These are phyloP conservation scores for Metschnikowia kofuensis DNA, from an alignment of 805 yeast genomes.

Conservation along the genomic window DNA sequence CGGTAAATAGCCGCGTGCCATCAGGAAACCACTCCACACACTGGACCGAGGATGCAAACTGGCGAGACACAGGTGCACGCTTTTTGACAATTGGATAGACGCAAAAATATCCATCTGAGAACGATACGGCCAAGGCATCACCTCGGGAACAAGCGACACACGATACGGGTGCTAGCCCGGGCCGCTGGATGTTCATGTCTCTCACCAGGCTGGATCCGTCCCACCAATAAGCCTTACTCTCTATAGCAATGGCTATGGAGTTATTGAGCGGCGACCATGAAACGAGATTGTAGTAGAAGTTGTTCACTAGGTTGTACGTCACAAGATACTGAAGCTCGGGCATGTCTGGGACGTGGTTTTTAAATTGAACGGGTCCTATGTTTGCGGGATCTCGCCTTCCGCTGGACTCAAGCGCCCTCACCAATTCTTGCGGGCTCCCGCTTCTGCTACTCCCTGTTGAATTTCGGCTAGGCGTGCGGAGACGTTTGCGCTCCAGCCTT, in stretches of 20 bases:
- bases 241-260: constrained; percentile 65
- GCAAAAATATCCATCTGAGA: constrained; percentile 51
- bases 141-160: constrained; percentile 55
- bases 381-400: not conserved
- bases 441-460: constrained; percentile 3
- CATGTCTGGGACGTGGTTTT: constrained; percentile 1
- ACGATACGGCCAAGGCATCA: constrained; percentile 51
- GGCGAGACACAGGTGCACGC: constrained; percentile 31
- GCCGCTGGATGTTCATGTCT: constrained; percentile 36
- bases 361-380: not conserved
- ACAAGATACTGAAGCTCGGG: constrained; percentile 18
- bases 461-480: constrained; percentile 4
- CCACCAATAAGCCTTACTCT: constrained; percentile 61
- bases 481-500: not conserved
- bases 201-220: constrained; percentile 42
- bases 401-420: constrained; percentile 1
- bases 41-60: constrained; percentile 33
- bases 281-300: constrained; percentile 71
- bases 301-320: constrained; percentile 54
- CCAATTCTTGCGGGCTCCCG: constrained; percentile 4
- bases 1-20: constrained; percentile 47
- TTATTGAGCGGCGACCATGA: constrained; percentile 61
- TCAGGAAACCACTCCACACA: constrained; percentile 60
- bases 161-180: constrained; percentile 36
- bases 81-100: constrained; percentile 34